Evolutionary conservation across 495 filamentous ascomycete genomes (phyloP).

Genomic region (Tetracladium marchalianum): DNA sequence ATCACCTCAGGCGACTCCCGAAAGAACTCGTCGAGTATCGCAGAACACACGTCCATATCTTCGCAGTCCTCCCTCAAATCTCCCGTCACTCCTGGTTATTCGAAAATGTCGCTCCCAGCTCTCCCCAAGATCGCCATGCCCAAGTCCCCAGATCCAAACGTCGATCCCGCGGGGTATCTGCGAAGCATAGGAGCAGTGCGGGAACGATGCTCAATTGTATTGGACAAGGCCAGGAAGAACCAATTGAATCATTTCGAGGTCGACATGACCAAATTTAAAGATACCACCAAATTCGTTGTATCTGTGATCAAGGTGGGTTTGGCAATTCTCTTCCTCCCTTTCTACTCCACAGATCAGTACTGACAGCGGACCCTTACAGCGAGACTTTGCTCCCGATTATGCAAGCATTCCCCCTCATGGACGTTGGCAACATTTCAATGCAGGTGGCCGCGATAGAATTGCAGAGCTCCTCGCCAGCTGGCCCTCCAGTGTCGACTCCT

Average conservation of each 20-base stretch:
- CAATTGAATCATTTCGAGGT: slow-evolving; percentile 84
- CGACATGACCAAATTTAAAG: slow-evolving; percentile 76
- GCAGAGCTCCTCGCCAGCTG: slow-evolving; percentile 62
- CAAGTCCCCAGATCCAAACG: slow-evolving; percentile 74
- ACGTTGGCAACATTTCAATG: slow-evolving; percentile 83
- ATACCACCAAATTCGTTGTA: slow-evolving; percentile 85
- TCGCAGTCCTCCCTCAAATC: slow-evolving; percentile 25
- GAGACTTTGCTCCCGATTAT: slow-evolving; percentile 18
- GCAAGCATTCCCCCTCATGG: slow-evolving; percentile 72
- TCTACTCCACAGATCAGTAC: neutral
- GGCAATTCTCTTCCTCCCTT: neutral
- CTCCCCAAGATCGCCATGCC: slow-evolving; percentile 58
- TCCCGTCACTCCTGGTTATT: slow-evolving; percentile 25
- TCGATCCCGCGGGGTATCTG: slow-evolving; percentile 89
- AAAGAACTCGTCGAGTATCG: slow-evolving; percentile 33
- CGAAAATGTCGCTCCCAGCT: slow-evolving; percentile 20
- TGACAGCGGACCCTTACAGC: slow-evolving; percentile 7
- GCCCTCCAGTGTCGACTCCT: slow-evolving; percentile 39
- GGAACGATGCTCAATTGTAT: slow-evolving; percentile 62
- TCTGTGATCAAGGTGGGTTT: slow-evolving; percentile 85
- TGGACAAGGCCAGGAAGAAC: slow-evolving; percentile 69
- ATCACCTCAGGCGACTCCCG: slow-evolving; percentile 13
- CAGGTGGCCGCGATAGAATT: slow-evolving; percentile 69
- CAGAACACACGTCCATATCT: slow-evolving; percentile 12
- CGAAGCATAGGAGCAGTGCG: slow-evolving; percentile 83